Base-by-base conservation (phyloP, 768 basidiomycete genomes). In the Tylopilus subfusipes region DNA sequence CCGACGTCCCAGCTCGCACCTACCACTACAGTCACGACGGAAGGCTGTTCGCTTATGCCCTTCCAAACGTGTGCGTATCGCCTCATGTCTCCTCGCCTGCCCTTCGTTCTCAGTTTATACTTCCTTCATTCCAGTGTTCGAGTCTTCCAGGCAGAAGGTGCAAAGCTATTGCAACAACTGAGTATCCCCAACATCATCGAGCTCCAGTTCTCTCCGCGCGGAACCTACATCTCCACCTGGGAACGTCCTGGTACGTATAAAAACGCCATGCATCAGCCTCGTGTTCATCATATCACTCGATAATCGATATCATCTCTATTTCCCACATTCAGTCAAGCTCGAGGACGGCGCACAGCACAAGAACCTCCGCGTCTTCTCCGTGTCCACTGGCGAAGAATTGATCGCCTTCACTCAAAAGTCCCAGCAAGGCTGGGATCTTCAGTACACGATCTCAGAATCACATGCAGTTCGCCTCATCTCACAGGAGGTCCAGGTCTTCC, bases 221-320 rank as follows among this genome's bases (percentile, higher is more conserved):
- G 93, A 36, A 93, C 90, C 0, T 98, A 92, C 72, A 67, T 99
- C 40, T 95, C 93, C 50, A 95, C 92, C 44, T 98, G 95, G 92
- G 95, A 98, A 74, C 83, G 97, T 54, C 91, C 88, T 61, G 77
- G 85, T 85, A 64, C 48, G 78, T 70, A 50, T 46, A 43, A 45
- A 44, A 36, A 21, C 39, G 48, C 38, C 54, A 42, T 48, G n/a
- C 57, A 43, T 21, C 19, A 13, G 48, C 68, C 63, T 66, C 69
- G 58, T 68, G 68, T 64, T 50, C 10, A 59, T 39, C 52, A 13
- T 30, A 53, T 58, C 43, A 18, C 22, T 31, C 27, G 58, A 54
- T 51, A 42, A 59, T 68, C 54, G 14, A 55, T 59, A 52, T 55
- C 27, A 48, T 47, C 18, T 54, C 18, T 5, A 25, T 44, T 50